Evolutionary conservation across 306 rosid genomes (phyloP), one percentile per base, ranked within the genome.

Genomic region (Lathyrus tuberosus): DNA sequence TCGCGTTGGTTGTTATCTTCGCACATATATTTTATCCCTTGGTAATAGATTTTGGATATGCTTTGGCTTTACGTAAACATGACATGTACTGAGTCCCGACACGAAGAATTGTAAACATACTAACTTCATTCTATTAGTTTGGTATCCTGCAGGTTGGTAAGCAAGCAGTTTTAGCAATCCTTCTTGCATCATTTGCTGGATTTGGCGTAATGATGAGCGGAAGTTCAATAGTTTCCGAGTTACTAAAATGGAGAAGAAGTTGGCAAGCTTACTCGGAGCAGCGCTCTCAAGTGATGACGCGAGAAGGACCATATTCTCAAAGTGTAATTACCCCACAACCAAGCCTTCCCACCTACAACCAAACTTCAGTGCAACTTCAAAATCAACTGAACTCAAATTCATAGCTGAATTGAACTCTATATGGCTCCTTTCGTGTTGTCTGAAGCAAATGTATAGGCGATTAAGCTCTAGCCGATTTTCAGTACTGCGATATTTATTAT

Each of bases 161-260:
- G 76, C 95, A 84, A 76, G 88, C 96, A 70, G 83, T 91, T 82
- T 72, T 91, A 70, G 79, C 97, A 3, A 86, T 95, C 69, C 86
- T 95, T 30, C 89, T 95, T 6, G 96, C 99, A 41, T 84, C 99
- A 66, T 91, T 95, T 83, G 85, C 97, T 8, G 97, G 99, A 56
- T 83, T 91, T 64, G 97, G 97, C 33, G 80, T 89, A 11, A 87
- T 90, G 65, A 86, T 95, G 97, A 91, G 96, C 44, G 97, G 97
- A 56, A 91, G 88, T 80, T 95, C 99, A 30, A 80, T 95, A 43
- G 18, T 91, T 22, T 68, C 80, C 0, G 97, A 95, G 71, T 20
- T 79, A 38, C 56, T 65, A 41, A 70, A 86, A 82, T 84, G 88
- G 91, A 86, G 84, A 79, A 86, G 85, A 71, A 81, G 84, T 76